Evolutionary conservation across 805 yeast species (phyloP).

Genomic region (Wickerhamomyces chambardii): DNA sequence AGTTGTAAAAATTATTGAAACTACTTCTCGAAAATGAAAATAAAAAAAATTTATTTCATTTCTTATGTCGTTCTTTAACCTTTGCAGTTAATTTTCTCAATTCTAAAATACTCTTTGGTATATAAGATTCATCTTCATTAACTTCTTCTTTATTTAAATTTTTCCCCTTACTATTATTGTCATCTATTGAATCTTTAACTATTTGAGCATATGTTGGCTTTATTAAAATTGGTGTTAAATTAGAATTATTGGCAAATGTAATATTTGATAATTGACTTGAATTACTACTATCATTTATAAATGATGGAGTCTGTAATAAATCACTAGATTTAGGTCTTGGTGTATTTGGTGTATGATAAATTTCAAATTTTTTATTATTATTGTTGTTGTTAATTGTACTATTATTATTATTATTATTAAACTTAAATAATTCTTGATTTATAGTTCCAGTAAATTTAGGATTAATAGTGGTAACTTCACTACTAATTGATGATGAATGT

Average conservation of each 20-base stretch:
- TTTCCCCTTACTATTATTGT: not conserved
- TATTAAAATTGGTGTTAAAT: conserved; percentile 1
- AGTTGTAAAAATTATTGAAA: no score
- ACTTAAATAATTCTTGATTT: no score
- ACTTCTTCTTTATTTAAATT: conserved; percentile 1
- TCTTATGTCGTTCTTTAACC: conserved; percentile 14
- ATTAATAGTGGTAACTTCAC: no score
- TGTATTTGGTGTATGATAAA: conserved; percentile 17
- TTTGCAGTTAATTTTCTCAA: conserved; percentile 14
- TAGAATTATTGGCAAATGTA: conserved; percentile 14
- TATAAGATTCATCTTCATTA: not conserved
- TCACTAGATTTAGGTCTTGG: conserved; percentile 21
- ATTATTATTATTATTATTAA: no score
- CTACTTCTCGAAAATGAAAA: no score
- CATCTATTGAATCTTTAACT: not conserved
- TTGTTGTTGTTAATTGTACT: no score
- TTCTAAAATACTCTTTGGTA: conserved; percentile 15
- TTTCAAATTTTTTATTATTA: conserved; percentile 7
- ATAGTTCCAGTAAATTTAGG: no score
- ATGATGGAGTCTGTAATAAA: conserved; percentile 18
- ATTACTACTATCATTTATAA: conserved; percentile 10
- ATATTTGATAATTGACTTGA: conserved; percentile 11
- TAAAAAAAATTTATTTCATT: not conserved
- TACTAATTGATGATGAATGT: conserved; percentile 2
- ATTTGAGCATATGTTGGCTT: conserved; percentile 4